Base-by-base conservation (phyloP, 202 grass and related monocot species). In the Eragrostis tef region DNA sequence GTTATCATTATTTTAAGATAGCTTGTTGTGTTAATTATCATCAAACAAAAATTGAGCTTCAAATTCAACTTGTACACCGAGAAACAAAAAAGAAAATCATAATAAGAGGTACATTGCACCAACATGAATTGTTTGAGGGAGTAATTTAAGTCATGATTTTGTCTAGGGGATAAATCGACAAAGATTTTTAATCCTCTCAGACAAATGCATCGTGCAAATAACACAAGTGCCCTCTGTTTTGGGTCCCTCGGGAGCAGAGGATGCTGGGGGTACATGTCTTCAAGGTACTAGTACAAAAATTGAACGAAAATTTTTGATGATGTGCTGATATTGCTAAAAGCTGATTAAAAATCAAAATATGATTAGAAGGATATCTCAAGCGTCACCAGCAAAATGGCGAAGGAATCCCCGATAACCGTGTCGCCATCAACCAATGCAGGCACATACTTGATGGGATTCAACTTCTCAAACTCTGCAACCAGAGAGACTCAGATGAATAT, bases 381-480 rank as follows among this genome's bases (percentile, higher is more conserved):
- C 29, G 49, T 64, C 70, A 92, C 90, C 87, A 89, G 45, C 64
- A 87, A 48, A 39, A 89, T 92, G 12, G 90, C 90, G 49, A 92
- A 92, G 0, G 90, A 92, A 43, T 87, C 90, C 1, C 56, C 80
- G 8, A 92, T 8, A 29, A 87, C 47, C 0, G 49, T 13, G 11
- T 81, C 76, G 0, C 70, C 87, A 56, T 87, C 87, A 11, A 92
- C 87, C 77, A 92, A 42, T 14, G 81, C 80, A 0, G 87, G 90
- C 19, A 85, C 90, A 79, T 85, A 89, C 60, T 89, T 89, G 51
- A 92, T 68, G 57, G 87, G 90, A 70, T 89, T 92, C n/a, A 92
- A 6, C 81, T 65, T 92, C 84, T 78, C 90, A 82, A 89, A 87
- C 54, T 92, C 90, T 92, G 67, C 8, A 88, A 19, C 54, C 64